Conservation (phyloP, 2,329 filamentous ascomycete species). For the Ascochyta viciae-villosae region DNA sequence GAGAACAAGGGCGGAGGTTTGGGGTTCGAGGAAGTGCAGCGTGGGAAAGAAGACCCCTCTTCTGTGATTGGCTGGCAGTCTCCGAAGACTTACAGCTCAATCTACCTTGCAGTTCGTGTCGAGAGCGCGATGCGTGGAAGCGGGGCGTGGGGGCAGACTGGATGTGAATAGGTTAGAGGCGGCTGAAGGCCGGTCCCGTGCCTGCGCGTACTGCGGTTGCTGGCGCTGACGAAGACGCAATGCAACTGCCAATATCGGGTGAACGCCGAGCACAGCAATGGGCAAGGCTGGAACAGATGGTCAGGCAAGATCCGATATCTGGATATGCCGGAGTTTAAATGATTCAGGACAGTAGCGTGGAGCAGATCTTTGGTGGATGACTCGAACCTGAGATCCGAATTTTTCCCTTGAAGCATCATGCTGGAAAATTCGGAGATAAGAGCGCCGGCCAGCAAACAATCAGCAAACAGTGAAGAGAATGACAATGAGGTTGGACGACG, state of each 20-base stretch:
- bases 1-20: constrained; percentile 29
- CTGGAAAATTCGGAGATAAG: constrained; percentile 22
- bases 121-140: constrained; percentile 32
- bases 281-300: constrained; percentile 8
- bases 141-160: constrained; percentile 37
- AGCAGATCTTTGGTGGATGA: constrained; percentile 34
- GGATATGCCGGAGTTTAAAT: constrained; percentile 34
- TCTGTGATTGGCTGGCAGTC: constrained; percentile 38
- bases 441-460: constrained; percentile 22
- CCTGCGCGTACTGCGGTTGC: constrained; percentile 37
- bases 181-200: constrained; percentile 26
- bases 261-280: constrained; percentile 1
- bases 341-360: constrained; percentile 31
- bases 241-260: constrained; percentile 1
- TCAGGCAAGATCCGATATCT: constrained; percentile 14
- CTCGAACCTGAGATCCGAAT: constrained; percentile 26
- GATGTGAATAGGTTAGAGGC: constrained; percentile 26
- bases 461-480: constrained; percentile 23
- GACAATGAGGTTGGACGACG: constrained; percentile 9
- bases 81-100: constrained; percentile 28
- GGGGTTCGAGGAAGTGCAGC: constrained; percentile 36
- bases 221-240: constrained; percentile 24
- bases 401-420: constrained; percentile 21
- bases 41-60: constrained; percentile 32
- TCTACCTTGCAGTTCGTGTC: constrained; percentile 32